Conservation (phyloP, 441 rosid species). For the Euphorbia schlechtendalii region DNA sequence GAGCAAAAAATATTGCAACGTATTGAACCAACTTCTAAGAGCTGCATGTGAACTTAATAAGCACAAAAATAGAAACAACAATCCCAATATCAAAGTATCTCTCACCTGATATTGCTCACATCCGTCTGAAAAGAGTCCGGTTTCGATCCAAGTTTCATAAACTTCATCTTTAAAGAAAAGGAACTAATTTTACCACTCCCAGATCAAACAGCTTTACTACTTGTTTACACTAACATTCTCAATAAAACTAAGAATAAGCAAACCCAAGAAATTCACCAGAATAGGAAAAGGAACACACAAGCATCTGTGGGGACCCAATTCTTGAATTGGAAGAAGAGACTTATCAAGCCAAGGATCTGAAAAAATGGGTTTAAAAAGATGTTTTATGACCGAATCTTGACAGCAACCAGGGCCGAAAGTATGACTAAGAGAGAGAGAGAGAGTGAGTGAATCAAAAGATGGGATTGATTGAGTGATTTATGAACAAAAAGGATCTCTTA, state of each 20-base stretch:
- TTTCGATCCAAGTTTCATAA: constrained; percentile 92
- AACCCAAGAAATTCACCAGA: constrained; percentile 26
- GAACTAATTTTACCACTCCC: constrained; percentile 17
- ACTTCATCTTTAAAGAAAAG: constrained; percentile 57
- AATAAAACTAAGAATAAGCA: constrained; percentile 26
- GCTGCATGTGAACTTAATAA: too few species aligned
- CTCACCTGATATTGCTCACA: constrained; percentile 58
- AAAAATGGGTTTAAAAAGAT: constrained; percentile 8
- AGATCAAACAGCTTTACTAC: constrained; percentile 18
- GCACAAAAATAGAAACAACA: background rate
- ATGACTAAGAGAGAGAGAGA: too few species aligned
- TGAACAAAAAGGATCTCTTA: constrained; percentile 40
- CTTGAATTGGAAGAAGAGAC: constrained; percentile 30
- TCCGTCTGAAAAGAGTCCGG: constrained; percentile 62
- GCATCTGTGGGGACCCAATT: constrained; percentile 58
- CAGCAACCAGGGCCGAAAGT: constrained; percentile 35
- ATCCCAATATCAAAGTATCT: constrained; percentile 19
- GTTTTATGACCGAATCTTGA: too few species aligned
- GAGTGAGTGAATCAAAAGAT: constrained; percentile 10
- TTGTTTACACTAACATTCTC: constrained; percentile 18
- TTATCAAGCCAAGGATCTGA: constrained; percentile 36
- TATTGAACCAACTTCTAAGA: too few species aligned
- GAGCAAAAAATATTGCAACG: too few species aligned
- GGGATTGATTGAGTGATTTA: constrained; percentile 24
- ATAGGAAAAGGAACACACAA: constrained; percentile 31